Evolutionary conservation across 2,329 filamentous ascomycete species (phyloP).

Genomic region (Diaporthe longicolla): DNA sequence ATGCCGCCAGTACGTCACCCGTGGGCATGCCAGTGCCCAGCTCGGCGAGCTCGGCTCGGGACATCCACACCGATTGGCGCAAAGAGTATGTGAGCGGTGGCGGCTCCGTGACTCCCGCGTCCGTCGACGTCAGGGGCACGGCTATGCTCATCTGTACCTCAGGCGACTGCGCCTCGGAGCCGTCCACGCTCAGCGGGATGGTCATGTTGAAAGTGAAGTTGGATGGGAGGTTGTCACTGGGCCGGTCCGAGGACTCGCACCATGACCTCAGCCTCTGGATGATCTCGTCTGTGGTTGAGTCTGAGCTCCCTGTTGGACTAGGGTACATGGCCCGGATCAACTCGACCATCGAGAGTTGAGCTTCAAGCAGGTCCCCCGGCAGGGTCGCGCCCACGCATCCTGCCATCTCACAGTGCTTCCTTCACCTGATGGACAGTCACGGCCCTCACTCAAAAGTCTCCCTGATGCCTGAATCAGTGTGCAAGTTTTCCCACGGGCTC

Average conservation of each 20-base stretch:
- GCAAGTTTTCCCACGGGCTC: neutral
- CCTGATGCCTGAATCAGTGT: no score
- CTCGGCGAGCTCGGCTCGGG: conserved; percentile 38
- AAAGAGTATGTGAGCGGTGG: conserved; percentile 33
- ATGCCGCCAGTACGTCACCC: conserved; percentile 36
- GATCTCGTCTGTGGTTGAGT: neutral
- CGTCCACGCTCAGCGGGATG: conserved; percentile 28
- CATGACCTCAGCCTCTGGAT: conserved; percentile 26
- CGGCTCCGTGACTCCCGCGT: conserved; percentile 8
- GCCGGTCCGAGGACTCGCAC: conserved; percentile 31
- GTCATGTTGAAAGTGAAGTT: conserved; percentile 34
- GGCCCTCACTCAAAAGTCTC: neutral
- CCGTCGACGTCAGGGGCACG: conserved; percentile 24
- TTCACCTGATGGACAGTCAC: conserved; percentile 41
- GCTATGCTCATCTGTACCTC: conserved; percentile 36
- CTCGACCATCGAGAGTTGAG: conserved; percentile 41
- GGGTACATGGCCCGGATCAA: conserved; percentile 42
- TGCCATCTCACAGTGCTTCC: conserved; percentile 46
- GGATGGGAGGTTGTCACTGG: conserved; percentile 6
- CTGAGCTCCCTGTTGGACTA: neutral
- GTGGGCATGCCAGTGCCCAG: conserved; percentile 33
- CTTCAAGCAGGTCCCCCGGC: conserved; percentile 37
- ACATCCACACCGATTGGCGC: conserved; percentile 40
- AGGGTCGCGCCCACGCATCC: neutral
- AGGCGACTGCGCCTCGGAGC: neutral